These are phyloP conservation scores for Gossypium schwendimanii DNA, from an alignment of 441 rosid genomes.

Conservation along the genomic window DNA sequence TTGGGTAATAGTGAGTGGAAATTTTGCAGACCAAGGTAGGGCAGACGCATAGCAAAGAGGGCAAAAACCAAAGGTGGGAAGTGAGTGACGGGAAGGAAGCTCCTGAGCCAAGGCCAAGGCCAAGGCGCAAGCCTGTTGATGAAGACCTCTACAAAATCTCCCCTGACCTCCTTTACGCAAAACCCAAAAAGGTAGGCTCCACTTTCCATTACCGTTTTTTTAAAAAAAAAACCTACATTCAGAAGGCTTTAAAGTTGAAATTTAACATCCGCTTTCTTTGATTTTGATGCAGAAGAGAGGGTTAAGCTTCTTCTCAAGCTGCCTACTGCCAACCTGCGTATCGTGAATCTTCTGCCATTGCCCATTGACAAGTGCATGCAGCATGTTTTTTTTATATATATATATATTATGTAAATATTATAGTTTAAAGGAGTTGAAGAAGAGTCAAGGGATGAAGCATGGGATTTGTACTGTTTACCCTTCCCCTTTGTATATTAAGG, in stretches of 20 bases:
- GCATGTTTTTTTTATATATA: no score
- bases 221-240: no score
- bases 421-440: neutral
- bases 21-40: conserved; percentile 43
- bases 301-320: conserved; percentile 49
- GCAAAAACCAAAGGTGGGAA: conserved; percentile 20
- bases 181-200: conserved; percentile 41
- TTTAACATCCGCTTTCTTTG: neutral
- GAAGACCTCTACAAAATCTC: conserved; percentile 87
- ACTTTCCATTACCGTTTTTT: neutral
- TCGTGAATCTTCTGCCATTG: conserved; percentile 20
- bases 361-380: neutral
- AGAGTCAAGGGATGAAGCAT: neutral
- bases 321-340: conserved; percentile 49
- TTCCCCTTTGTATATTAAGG: neutral
- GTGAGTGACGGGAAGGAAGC: conserved; percentile 19
- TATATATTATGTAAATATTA: neutral
- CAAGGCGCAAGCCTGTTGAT: conserved; percentile 71
- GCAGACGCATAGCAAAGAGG: conserved; percentile 26
- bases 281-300: conserved; percentile 50
- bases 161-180: conserved; percentile 55
- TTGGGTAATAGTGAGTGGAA: neutral
- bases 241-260: no score
- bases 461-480: neutral
- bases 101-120: conserved; percentile 29